Evolutionary conservation across 495 filamentous ascomycete genomes (phyloP), one percentile per base, ranked within the genome.

Genomic region (Neurospora hispaniola): DNA sequence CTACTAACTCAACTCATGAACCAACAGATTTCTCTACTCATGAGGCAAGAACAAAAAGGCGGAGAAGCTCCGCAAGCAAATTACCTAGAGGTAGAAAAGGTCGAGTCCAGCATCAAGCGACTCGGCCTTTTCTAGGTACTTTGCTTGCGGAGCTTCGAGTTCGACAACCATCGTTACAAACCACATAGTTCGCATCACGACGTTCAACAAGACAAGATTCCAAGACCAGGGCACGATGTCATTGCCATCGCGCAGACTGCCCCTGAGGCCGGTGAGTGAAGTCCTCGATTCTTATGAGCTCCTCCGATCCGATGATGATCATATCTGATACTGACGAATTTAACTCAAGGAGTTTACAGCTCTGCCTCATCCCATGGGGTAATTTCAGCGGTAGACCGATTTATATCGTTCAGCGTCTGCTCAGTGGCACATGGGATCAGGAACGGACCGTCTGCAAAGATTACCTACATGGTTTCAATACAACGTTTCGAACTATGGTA

Each of bases 61-160:
- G 10, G 85, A 85, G 75, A 86, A 82, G 77, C 83, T 87, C 16
- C 79, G 84, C 71, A 83, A 82, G 72, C 79, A 85, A 23, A 23
- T 23, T 23, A 23, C 23, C 23, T 23, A 23, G 23, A 23, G 76
- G 79, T 88, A 11, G 83, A 84, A 70, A 87, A 84, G 70, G 82
- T 85, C 10, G 86, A 88, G 70, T 83, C 83, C 27, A 31, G 27
- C 27, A 31, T 31, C 27, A 31, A 31, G 27, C 27, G 27, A 31
- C 27, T 31, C 2, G 27, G 27, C 2, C 27, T 31, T 31, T 31
- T 31, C 27, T 31, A 31, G 27, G 23, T 23, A 23, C 23, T 31
- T 3, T 31, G 27, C 27, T 31, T 31, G 27, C 27, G 27, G 27
- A 31, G 18, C 18, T 44, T 44, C 43, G 3, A n/a, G 7, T 44